phyloP scores from a whole-genome alignment of 306 rosid species.

The Vicia faba region DNA sequence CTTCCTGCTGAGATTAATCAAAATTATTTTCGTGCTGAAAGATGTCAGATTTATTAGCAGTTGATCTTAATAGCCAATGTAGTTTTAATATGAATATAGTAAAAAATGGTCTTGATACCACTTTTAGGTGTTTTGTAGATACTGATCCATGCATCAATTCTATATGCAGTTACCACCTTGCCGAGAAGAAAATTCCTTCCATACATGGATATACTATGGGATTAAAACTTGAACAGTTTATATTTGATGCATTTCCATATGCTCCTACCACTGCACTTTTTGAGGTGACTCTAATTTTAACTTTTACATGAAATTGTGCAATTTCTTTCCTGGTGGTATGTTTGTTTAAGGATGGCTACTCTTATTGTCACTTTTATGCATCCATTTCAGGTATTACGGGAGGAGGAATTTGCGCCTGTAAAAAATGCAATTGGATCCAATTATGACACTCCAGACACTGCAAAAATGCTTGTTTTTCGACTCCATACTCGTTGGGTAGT shows the following conservation, averaged over 20 bases:
- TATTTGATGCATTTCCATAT: conserved; percentile 96
- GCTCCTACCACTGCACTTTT: conserved; percentile 96
- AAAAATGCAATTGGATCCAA: conserved; percentile 91
- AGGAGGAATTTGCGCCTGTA: conserved; percentile 98
- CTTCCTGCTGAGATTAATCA: conserved; percentile 13
- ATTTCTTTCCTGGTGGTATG: conserved; percentile 23
- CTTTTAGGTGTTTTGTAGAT: conserved; percentile 27
- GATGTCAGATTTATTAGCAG: conserved; percentile 23
- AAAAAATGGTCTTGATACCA: conserved; percentile 11
- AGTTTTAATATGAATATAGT: conserved; percentile 13
- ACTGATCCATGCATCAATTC: conserved; percentile 32
- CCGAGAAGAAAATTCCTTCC: conserved; percentile 94
- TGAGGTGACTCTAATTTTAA: conserved; percentile 63
- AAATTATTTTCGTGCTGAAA: conserved; percentile 12
- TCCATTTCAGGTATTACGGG: conserved; percentile 69
- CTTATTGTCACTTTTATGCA: conserved; percentile 35
- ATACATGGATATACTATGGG: conserved; percentile 79
- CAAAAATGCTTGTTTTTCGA: conserved; percentile 88
- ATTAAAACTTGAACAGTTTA: conserved; percentile 86
- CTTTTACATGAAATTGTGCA: conserved; percentile 6
- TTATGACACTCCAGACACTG: conserved; percentile 96
- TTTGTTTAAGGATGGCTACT: conserved; percentile 27
- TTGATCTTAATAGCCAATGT: background rate
- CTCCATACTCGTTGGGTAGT: conserved; percentile 98
- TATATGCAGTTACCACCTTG: conserved; percentile 84